Evolutionary conservation across 305 asterid genomes (phyloP).

Genomic region (Fraxinus baroniana): DNA sequence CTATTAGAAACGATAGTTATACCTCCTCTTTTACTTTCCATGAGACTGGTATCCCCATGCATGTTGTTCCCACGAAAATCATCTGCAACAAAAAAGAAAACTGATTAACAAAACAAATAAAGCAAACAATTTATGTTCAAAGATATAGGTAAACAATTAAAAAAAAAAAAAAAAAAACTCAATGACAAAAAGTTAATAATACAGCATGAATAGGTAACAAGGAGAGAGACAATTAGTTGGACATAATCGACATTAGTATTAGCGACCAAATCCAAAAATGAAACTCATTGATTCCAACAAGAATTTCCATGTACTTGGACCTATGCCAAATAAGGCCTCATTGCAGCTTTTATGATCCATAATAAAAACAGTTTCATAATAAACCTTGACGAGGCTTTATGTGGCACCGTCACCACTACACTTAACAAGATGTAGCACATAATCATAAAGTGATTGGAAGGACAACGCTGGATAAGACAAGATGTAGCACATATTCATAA

Average conservation of each 20-base stretch:
- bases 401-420: background rate
- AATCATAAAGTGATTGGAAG: conserved; percentile 5
- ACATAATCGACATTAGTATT: background rate
- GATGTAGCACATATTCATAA: conserved; percentile 15
- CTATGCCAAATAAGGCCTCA: background rate
- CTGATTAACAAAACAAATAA: conserved; percentile 1
- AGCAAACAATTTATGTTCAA: conserved; percentile 14
- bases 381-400: background rate
- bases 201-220: background rate
- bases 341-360: background rate
- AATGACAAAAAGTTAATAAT: background rate
- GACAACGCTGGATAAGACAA: conserved; percentile 6
- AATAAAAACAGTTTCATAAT: background rate
- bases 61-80: conserved; percentile 47
- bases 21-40: conserved; percentile 78
- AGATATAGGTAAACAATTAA: background rate
- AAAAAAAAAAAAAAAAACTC: background rate
- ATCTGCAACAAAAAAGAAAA: conserved; percentile 41
- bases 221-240: conserved; percentile 14
- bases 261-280: conserved; percentile 4
- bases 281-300: conserved; percentile 13
- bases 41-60: conserved; percentile 49
- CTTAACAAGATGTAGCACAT: background rate
- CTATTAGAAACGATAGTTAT: conserved; percentile 25
- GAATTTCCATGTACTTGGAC: background rate